Conservation (phyloP, 1,139 yeast genomes). For the Blastobotrys indianensis region DNA sequence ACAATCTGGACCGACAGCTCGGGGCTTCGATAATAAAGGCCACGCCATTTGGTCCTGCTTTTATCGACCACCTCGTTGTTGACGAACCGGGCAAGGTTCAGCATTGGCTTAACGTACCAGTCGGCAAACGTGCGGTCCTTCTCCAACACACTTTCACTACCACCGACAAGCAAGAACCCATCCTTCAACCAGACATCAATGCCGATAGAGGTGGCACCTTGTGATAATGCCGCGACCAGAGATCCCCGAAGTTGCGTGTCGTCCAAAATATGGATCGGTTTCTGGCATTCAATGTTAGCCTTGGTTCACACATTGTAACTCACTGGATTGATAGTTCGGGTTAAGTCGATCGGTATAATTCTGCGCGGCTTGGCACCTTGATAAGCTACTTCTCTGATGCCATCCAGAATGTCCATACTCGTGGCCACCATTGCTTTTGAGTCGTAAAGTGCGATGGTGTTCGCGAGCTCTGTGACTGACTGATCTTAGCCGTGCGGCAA, state of each 20-base stretch:
- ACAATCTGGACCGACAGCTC: background rate
- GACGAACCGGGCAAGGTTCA: conserved; percentile 1
- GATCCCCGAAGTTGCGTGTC: background rate
- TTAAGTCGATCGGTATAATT: conserved; percentile 1
- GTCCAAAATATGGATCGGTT: background rate
- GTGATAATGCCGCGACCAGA: background rate
- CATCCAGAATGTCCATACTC: background rate
- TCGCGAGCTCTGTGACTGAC: no score
- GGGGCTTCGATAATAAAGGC: background rate
- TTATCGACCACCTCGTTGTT: background rate
- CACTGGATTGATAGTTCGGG: conserved; percentile 1
- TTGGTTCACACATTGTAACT: background rate
- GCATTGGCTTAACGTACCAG: background rate
- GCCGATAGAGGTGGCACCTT: conserved; percentile 1
- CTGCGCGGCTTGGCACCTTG: background rate
- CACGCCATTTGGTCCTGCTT: background rate
- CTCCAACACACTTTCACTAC: background rate
- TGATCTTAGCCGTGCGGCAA: no score
- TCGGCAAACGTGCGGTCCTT: conserved; percentile 1
- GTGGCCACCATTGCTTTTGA: no score
- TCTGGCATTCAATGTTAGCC: background rate
- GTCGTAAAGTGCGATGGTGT: no score
- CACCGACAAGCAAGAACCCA: conserved; percentile 1
- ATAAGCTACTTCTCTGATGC: conserved; percentile 1
- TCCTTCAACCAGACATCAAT: conserved; percentile 1